phyloP scores from a whole-genome alignment of 108 stramenopile species.

The Skeletonema costatum region DNA sequence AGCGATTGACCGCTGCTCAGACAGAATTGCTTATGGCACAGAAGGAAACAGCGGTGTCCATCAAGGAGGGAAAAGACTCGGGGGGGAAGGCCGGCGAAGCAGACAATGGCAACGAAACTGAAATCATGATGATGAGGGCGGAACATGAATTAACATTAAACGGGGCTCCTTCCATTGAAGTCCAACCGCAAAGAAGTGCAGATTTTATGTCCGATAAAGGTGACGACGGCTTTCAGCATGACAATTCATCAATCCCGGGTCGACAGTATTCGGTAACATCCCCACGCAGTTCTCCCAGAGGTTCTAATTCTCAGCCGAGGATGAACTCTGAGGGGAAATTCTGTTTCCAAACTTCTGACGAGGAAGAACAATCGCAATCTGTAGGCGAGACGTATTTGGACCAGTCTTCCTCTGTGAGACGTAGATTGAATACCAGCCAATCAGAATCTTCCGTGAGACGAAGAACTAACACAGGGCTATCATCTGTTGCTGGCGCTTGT shows the following conservation, averaged over 20 bases:
- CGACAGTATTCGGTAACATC: not conserved
- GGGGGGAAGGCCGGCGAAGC: not conserved
- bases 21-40: conserved; percentile 56
- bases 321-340: conserved; percentile 49
- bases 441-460: conserved; percentile 37
- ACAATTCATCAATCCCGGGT: not conserved
- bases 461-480: conserved; percentile 34
- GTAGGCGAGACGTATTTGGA: not conserved
- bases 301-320: conserved; percentile 5
- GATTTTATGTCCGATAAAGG: not conserved
- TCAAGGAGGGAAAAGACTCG: conserved; percentile 18
- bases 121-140: conserved; percentile 16
- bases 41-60: conserved; percentile 45
- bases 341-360: conserved; percentile 29
- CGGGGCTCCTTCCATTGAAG: not conserved
- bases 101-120: conserved; percentile 13
- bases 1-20: conserved; percentile 60
- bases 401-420: not conserved
- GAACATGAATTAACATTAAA: not conserved
- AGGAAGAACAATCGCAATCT: conserved; percentile 8
- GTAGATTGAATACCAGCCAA: not conserved
- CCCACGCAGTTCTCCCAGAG: not conserved
- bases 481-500: conserved; percentile 3
- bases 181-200: not conserved
- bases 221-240: not conserved